These are phyloP conservation scores for Apium graveolens DNA, from an alignment of 129 eudicot genomes.

Conservation along the genomic window DNA sequence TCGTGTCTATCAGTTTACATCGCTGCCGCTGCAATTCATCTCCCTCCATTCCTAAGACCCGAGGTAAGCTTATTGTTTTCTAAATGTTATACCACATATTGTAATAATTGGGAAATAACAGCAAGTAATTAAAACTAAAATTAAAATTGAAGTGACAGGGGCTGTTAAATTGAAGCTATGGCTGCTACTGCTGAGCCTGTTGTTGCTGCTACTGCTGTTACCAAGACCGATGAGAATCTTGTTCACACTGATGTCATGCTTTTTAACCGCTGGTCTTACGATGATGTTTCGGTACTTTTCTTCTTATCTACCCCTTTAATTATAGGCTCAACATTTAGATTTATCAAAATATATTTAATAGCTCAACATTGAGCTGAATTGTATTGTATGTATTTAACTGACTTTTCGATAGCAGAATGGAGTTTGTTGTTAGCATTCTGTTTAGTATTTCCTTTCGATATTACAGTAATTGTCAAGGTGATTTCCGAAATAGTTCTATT, in stretches of 20 bases:
- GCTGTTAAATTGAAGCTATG: too few relatives aligned
- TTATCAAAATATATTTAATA: too few relatives aligned
- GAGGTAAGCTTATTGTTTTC: too few relatives aligned
- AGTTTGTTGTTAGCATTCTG: too few relatives aligned
- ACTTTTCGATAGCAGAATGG: background rate
- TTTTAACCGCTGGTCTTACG: constrained; percentile 73
- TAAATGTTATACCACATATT: too few relatives aligned
- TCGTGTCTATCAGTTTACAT: background rate
- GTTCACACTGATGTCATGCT: constrained; percentile 42
- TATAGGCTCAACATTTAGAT: too few relatives aligned
- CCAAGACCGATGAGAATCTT: background rate
- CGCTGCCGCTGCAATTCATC: background rate
- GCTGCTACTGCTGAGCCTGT: constrained; percentile 9
- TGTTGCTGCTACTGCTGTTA: constrained; percentile 11
- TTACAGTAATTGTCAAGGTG: background rate
- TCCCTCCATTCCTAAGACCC: background rate
- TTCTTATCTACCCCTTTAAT: background rate
- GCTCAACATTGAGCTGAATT: too few relatives aligned
- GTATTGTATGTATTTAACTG: too few relatives aligned
- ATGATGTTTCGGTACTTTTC: constrained; percentile 61
- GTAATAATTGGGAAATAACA: too few relatives aligned
- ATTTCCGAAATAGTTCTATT: background rate
- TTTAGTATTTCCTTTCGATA: background rate
- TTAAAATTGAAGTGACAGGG: too few relatives aligned
- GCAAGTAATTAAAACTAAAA: too few relatives aligned